Base-by-base conservation (phyloP, 2,329 filamentous ascomycete species). In the Scytalidium sp. region DNA sequence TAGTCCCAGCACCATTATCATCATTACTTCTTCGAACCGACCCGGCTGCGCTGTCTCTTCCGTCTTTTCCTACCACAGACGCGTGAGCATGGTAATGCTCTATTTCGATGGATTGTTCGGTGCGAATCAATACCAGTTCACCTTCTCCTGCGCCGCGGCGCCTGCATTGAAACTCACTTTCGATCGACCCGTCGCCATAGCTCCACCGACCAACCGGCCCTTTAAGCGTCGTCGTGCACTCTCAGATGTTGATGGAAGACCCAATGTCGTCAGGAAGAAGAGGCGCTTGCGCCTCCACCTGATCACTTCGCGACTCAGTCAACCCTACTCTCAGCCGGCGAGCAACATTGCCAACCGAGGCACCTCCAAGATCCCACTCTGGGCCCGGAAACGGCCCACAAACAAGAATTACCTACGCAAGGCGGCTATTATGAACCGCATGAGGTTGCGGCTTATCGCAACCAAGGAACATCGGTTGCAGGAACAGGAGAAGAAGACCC, bases 251-350 rank as follows among this genome's bases (percentile, higher is more conserved):
- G 64, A 67, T 52, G 64, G 63, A 9, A 56, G 57, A 25, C 56
- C 56, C 13, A 60, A 59, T 41, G 57, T 55, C 43, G 58, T 60
- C 10, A 56, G 64, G 44, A 90, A 90, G 73, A 90, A 89, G 66
- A 80, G 86, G 20, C 76, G 86, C 3, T 69, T 89, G 3, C 76
- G 83, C 1, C 70, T 81, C 2, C 68, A 78, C 19, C 74, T 89
- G 41, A 80, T 88, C 60, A 90, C 87, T 1, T 88, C 84, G 19
- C 78, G 84, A 7, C 79, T 90, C 1, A 88, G 85, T 9, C 78
- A 75, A 43, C 85, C 86, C 1, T 90, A 82, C 65, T 88, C 85
- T 0, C 73, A 80, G 22, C 86, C 86, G 0, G 83, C 86, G 3
- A 83, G 84, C 41, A 84, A 89, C 59, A 87, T 88, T 50, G 74